Base-by-base conservation (phyloP, 495 filamentous ascomycete species). In the Talaromyces wortmannii region DNA sequence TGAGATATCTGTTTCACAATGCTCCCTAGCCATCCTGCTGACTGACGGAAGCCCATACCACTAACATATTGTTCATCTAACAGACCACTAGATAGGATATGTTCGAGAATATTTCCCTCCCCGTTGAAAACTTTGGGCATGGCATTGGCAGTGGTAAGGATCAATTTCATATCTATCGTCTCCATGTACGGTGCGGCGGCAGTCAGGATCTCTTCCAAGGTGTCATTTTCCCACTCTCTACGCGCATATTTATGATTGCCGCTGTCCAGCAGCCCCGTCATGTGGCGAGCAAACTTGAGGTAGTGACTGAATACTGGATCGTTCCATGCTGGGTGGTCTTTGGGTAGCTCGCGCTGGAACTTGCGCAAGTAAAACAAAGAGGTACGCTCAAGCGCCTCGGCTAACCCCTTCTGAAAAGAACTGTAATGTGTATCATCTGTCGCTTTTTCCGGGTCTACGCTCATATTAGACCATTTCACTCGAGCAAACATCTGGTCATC, bases 91-190 rank as follows among this genome's bases (percentile, higher is more conserved):
- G 36, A 40, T 13, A 40, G 13, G 13, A 78, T 67, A 17, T 68
- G 67, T 47, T 77, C 73, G 33, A 76, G 63, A 3, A 74, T 69
- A 4, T 58, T 66, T 11, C 66, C 64, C 31, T 76, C 59, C 2
- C 67, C 68, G 3, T 69, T 59, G 3, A 80, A 55, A 29, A 71
- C 68, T 11, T 49, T 57, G 5, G 65, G 57, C 2, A 78, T 54
- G 50, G 75, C 65, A 44, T 76, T 64, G 4, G 68, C 73, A 32
- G 74, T 64, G 0, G 57, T 53, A 3, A 10, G n/a, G 8, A 64
- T 50, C 33, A 67, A 32, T 17, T 54, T 49, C n/a, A 67, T 7
- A 29, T 65, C 62, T n/a, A 60, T 44, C 10, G 17, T 43, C 17
- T 63, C 43, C 10, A 48, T 43, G 43, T 49, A 55, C 53, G 45